These are phyloP conservation scores for Irpex sp. DNA, from an alignment of 1,284 basidiomycete genomes.

Conservation along the genomic window DNA sequence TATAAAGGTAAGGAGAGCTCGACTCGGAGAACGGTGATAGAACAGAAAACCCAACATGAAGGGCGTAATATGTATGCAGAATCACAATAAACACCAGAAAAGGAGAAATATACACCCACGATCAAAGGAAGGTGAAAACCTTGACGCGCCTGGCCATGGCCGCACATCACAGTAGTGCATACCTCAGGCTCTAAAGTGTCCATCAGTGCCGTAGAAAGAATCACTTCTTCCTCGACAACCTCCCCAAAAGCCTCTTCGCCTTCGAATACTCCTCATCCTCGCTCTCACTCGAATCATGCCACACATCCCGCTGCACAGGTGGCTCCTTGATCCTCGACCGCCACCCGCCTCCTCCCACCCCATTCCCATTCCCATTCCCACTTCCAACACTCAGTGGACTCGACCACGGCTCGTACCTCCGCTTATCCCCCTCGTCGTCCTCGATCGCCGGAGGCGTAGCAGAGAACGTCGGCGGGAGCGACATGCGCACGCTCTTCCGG, in stretches of 20 bases:
- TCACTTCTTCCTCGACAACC: constrained; percentile 37
- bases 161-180: neutral
- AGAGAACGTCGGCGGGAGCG: constrained; percentile 67
- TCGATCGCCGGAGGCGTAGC: constrained; percentile 61
- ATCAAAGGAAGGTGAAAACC: neutral
- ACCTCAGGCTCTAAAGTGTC: too few species aligned
- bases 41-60: neutral
- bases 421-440: constrained; percentile 19
- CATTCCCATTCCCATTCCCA: too few species aligned
- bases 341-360: constrained; percentile 16
- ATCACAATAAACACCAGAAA: neutral
- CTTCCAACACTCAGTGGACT: neutral
- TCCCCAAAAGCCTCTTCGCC: constrained; percentile 50
- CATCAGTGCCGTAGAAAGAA: constrained; percentile 5
- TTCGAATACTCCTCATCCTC: constrained; percentile 64
- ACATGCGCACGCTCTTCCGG: constrained; percentile 73
- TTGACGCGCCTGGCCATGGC: neutral
- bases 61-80: neutral
- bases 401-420: constrained; percentile 21
- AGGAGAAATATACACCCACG: too few species aligned
- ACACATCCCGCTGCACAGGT: constrained; percentile 39
- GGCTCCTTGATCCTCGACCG: constrained; percentile 21
- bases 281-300: constrained; percentile 65
- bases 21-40: neutral
- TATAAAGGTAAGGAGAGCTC: neutral